Evolutionary conservation across 1,284 basidiomycete species (phyloP).

Genomic region (Irpex lacteus): DNA sequence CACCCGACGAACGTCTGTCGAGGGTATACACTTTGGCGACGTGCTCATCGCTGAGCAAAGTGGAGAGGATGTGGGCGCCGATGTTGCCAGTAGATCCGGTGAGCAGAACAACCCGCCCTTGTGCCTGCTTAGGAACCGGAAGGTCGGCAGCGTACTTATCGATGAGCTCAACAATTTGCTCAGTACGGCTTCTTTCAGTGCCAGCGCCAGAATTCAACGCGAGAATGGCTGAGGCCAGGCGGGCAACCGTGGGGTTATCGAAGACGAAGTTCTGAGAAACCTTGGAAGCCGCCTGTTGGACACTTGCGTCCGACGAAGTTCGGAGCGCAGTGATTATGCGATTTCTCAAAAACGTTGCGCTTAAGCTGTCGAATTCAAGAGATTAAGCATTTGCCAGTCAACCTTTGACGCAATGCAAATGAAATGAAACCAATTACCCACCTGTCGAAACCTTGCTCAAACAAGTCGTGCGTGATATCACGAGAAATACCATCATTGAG

Average conservation of each 20-base stretch:
- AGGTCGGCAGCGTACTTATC: slow-evolving; percentile 11
- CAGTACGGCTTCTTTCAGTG: not conserved
- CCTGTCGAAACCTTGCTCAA: slow-evolving; percentile 37
- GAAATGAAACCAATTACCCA: slow-evolving; percentile 6
- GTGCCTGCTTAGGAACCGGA: not conserved
- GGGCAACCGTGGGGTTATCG: slow-evolving; percentile 12
- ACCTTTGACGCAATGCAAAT: not conserved
- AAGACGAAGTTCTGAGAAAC: slow-evolving; percentile 14
- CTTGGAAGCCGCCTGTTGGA: slow-evolving; percentile 1
- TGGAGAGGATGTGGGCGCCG: slow-evolving; percentile 17
- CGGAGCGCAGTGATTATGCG: slow-evolving; percentile 28
- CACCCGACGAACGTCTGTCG: slow-evolving; percentile 6
- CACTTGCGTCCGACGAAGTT: not conserved
- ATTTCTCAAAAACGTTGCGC: slow-evolving; percentile 33
- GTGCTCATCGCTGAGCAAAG: slow-evolving; percentile 7
- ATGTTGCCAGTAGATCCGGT: slow-evolving; percentile 18
- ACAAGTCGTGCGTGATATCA: slow-evolving; percentile 24
- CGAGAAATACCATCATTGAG: slow-evolving; percentile 19
- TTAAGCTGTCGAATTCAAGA: slow-evolving; percentile 25
- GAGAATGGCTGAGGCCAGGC: slow-evolving; percentile 9
- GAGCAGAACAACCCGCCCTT: slow-evolving; percentile 12
- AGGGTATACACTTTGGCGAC: slow-evolving; percentile 15
- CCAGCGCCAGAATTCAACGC: not conserved
- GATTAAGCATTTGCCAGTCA: not conserved
- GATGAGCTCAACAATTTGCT: slow-evolving; percentile 6